phyloP scores from a whole-genome alignment of 1,284 basidiomycete species.

The Tilletiopsis washingtonensis region DNA sequence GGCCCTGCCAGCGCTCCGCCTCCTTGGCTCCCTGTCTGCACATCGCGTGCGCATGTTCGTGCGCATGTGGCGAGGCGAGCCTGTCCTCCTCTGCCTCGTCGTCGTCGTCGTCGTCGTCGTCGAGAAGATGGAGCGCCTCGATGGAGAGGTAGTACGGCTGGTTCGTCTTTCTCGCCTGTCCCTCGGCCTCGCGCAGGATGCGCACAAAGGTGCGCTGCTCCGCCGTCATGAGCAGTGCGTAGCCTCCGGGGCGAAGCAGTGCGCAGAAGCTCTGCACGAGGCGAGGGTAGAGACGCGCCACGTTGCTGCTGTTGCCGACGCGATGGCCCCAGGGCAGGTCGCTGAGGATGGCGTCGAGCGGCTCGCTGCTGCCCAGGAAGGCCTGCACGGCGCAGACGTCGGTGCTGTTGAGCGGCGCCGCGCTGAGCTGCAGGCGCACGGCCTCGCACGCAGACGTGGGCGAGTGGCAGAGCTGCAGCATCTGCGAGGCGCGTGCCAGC shows the following conservation, averaged over 20 bases:
- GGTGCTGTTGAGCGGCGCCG: neutral
- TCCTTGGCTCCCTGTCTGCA: no score
- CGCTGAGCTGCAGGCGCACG: neutral
- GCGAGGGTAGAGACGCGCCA: slow-evolving; percentile 1
- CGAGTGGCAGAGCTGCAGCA: neutral
- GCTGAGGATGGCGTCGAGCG: slow-evolving; percentile 3
- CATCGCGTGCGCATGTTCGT: no score
- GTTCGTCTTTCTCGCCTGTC: neutral
- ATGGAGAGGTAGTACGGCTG: neutral
- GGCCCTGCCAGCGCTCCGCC: no score
- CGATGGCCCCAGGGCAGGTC: slow-evolving; percentile 11
- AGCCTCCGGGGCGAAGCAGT: slow-evolving; percentile 3
- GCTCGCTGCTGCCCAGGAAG: neutral
- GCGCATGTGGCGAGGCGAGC: no score
- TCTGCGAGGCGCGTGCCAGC: neutral
- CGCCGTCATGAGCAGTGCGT: slow-evolving; percentile 6
- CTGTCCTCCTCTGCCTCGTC: no score
- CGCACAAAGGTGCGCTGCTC: slow-evolving; percentile 4
- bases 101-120: no score
- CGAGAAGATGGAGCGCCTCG: no score
- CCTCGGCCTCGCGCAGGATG: neutral
- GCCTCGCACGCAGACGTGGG: neutral
- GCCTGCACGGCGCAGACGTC: neutral
- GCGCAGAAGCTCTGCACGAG: slow-evolving; percentile 1
- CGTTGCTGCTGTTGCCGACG: neutral